A percentile compares a stretch with the other conserved stretches of the same genome.
phyloP scores from a whole-genome alignment of 306 rosid genomes.

The Prunus campanulata region DNA sequence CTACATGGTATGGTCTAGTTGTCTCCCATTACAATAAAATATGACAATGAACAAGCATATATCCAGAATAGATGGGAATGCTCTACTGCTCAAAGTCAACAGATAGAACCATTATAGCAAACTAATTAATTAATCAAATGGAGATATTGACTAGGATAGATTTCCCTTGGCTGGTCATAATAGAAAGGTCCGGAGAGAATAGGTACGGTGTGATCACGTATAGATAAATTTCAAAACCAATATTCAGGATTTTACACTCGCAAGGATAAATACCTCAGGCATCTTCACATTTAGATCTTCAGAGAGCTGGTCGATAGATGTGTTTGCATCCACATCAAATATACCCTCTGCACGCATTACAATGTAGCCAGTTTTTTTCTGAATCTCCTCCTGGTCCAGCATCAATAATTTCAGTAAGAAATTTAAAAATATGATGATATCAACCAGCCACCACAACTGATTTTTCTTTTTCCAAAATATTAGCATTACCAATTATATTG shows the following conservation, averaged over 20 bases:
- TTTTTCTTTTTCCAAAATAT: background rate
- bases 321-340: constrained; percentile 96
- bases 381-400: constrained; percentile 84
- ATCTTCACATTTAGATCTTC: constrained; percentile 89
- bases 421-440: background rate
- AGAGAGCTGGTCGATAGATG: constrained; percentile 94
- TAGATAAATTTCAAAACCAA: background rate
- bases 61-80: background rate
- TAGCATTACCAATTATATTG: background rate
- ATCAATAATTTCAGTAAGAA: constrained; percentile 20
- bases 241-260: background rate
- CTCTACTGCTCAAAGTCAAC: too few relatives aligned
- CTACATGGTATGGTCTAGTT: background rate
- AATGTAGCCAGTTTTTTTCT: constrained; percentile 95
- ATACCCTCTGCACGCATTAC: constrained; percentile 97
- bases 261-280: constrained; percentile 72
- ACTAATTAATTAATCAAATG: too few relatives aligned
- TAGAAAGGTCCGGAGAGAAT: background rate
- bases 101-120: too few relatives aligned
- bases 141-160: background rate
- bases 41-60: background rate
- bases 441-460: background rate
- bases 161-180: background rate
- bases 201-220: background rate
- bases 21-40: background rate